Conservation (phyloP, 163 green algal species). For the Botryococcus braunii region DNA sequence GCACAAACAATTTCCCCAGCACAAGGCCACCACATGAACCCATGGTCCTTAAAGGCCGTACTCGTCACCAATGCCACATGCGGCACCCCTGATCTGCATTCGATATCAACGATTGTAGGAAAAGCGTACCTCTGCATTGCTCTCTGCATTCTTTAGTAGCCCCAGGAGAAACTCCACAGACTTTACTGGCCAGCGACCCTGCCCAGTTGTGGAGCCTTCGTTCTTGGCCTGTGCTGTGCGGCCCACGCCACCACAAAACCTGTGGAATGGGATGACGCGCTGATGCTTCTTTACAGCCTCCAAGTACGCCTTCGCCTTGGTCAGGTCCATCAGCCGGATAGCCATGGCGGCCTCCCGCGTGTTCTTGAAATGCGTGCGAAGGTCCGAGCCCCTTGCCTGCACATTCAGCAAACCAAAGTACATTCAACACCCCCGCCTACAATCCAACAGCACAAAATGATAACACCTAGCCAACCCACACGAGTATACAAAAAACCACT, state of each 20-base stretch:
- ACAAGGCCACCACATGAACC: too few relatives aligned
- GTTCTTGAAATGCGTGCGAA: constrained; percentile 99
- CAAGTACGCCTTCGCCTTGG: constrained; percentile 92
- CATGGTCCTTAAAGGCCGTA: too few relatives aligned
- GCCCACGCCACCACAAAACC: constrained; percentile 85
- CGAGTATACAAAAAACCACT: too few relatives aligned
- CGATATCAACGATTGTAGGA: background rate
- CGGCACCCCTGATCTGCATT: too few relatives aligned
- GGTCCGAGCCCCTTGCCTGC: constrained; percentile 85
- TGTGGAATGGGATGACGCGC: constrained; percentile 89
- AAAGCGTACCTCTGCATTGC: constrained; percentile 85
- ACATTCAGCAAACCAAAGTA: too few relatives aligned
- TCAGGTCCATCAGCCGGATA: constrained; percentile 76
- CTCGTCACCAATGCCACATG: too few relatives aligned
- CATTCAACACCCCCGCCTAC: too few relatives aligned
- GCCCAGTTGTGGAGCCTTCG: constrained; percentile 81
- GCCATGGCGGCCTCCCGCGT: constrained; percentile 82
- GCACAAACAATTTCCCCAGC: too few relatives aligned
- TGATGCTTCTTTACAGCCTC: constrained; percentile 91
- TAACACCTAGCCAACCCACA: too few relatives aligned
- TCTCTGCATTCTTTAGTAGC: constrained; percentile 97
- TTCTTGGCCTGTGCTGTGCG: constrained; percentile 95
- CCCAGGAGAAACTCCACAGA: constrained; percentile 86
- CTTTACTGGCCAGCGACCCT: constrained; percentile 97
- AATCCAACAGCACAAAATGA: too few relatives aligned